Evolutionary conservation across 2,329 filamentous ascomycete genomes (phyloP).

Genomic region (Aspergillus hiratsukae): DNA sequence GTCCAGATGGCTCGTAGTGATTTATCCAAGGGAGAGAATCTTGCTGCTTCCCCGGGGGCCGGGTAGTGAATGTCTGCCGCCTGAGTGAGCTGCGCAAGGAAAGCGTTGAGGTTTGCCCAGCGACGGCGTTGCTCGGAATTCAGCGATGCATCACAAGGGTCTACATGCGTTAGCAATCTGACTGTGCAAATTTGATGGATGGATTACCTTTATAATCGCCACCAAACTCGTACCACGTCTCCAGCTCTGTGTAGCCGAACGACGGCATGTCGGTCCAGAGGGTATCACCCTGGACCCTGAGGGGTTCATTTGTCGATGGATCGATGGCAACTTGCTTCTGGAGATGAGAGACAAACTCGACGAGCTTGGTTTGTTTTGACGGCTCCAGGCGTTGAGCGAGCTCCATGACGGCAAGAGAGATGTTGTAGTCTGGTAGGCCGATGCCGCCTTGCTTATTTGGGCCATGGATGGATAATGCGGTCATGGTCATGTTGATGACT

Average conservation of each 20-base stretch:
- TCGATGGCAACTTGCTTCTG: neutral
- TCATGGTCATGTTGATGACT: neutral
- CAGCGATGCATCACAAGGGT: neutral
- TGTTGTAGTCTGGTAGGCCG: neutral
- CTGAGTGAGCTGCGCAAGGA: conserved; percentile 16
- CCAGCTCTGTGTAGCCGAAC: neutral
- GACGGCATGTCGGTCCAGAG: neutral
- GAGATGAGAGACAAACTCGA: neutral
- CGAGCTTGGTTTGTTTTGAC: neutral
- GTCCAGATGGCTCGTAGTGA: neutral
- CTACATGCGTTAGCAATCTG: neutral
- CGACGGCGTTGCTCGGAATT: conserved; percentile 37
- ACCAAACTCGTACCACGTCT: neutral
- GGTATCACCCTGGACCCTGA: neutral
- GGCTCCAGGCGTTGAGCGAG: neutral
- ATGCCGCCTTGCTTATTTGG: neutral
- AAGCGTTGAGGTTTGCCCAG: conserved; percentile 3
- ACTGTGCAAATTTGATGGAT: neutral
- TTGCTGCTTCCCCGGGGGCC: neutral
- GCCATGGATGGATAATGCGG: neutral
- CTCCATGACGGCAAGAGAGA: neutral
- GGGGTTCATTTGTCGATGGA: neutral
- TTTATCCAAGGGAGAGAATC: neutral
- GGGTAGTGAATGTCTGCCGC: conserved; percentile 8
- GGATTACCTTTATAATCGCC: neutral